These are phyloP conservation scores for Boletus tomentosulus DNA, from an alignment of 768 basidiomycete species.

Conservation along the genomic window DNA sequence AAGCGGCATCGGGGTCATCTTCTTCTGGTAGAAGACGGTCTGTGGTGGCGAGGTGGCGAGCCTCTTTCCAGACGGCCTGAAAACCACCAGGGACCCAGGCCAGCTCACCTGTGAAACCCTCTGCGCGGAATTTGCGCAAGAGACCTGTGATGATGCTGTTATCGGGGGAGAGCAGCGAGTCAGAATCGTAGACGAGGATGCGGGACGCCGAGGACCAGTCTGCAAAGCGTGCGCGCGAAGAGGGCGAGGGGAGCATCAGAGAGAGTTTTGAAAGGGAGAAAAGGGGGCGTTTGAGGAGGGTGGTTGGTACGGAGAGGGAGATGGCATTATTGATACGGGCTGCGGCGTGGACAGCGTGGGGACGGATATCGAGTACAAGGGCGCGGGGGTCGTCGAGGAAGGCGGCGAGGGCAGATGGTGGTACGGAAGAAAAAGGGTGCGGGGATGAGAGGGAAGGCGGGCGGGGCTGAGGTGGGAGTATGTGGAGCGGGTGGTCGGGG, in stretches of 20 bases:
- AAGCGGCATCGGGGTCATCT: conserved; percentile 40
- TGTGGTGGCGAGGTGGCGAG: conserved; percentile 49
- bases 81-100: conserved; percentile 84
- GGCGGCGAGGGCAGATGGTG: conserved; percentile 28
- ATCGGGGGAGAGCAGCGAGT: conserved; percentile 56
- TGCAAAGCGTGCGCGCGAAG: conserved; percentile 56
- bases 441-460: not conserved
- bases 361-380: conserved; percentile 86
- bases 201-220: conserved; percentile 53
- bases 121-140: conserved; percentile 67
- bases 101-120: conserved; percentile 59
- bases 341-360: conserved; percentile 66
- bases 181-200: conserved; percentile 85
- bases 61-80: conserved; percentile 58
- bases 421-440: conserved; percentile 21
- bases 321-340: conserved; percentile 68
- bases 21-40: conserved; percentile 46
- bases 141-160: conserved; percentile 69
- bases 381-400: conserved; percentile 34
- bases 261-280: conserved; percentile 76
- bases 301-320: conserved; percentile 90
- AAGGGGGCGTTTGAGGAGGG: conserved; percentile 85
- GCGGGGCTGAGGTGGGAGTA: conserved; percentile 1
- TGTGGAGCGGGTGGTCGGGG: conserved; percentile 9
- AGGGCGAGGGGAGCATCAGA: conserved; percentile 69